Base-by-base conservation (phyloP, 257 asterid species). In the Capsicum chinense region DNA sequence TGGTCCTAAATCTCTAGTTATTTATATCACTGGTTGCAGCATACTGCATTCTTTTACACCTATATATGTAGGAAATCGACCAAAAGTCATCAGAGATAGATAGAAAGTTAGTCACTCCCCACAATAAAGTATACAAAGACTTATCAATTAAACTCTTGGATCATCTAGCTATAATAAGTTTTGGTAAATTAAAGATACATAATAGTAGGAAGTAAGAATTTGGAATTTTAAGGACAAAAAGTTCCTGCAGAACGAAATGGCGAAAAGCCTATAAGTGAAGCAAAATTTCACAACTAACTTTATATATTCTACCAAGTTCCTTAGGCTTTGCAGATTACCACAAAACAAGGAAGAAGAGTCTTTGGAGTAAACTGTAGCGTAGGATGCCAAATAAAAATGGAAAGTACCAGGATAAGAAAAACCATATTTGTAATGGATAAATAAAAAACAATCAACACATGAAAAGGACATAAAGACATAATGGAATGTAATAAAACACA, bases 321-420 rank as follows among this genome's bases (percentile, higher is more conserved):
- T 92, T 88, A 90, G 17, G 81, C 71, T 86, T 91, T 95, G 90
- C 99, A 95, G 33, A 95, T 89, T 54, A 95, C 97, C 81, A 94
- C 97, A 86, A 95, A 95, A 81, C 98, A 95, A 73, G 98, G 98
- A 76, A 95, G 97, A 35, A 95, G 92, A 64, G 99, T 26, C 33
- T 26, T 26, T 26, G 33, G 33, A 26, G 33, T 26, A 26, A 26
- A 26, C 33, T 26, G 33, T 26, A 26, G 33, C 1, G 1, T 26
- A 26, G 33, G 33, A 26, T 26, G 33, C 33, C 33, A 26, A 26
- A 26, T 26, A 26, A 26, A 26, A 26, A 26, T 1, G 33, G 33
- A 26, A 26, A 26, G 33, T 26, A 26, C 1, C 33, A 26, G 33
- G 33, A 26, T 26, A 26, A 26, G 33, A 26, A 26, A 26, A 26